Base-by-base conservation (phyloP, 345 rosid genomes). In the Eucalyptus curtisii region DNA sequence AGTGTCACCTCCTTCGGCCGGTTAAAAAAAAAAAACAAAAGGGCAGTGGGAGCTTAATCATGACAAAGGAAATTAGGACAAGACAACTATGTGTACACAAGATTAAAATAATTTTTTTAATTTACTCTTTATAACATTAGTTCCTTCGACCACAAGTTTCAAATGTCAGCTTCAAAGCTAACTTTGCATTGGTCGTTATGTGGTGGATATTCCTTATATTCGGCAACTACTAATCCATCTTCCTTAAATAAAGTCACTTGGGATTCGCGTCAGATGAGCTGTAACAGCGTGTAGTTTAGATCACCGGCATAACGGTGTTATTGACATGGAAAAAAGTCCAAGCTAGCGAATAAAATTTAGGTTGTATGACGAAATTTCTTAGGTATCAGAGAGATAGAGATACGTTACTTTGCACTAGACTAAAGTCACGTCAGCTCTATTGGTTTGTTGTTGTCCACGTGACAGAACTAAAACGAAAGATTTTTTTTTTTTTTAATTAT, bases 301-400 rank as follows among this genome's bases (percentile, higher is more conserved):
- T 61, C 68, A 4, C 16, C 16, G 68, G 68, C 31, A 27, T 27
- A 24, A n/a, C 16, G 37, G 45, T 3, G 25, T 68, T 68, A 33
- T 68, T 9, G 42, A 68, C 40, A 66, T n/a, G 20, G 37, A 14
- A n/a, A 48, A 66, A n/a, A 1, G 37, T 31, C 33, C 17, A 14
- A 2, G 10, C 40, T 64, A 4, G 79, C 2, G 24, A 1, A 1
- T 7, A 64, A n/a, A 30, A 3, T 31, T 31, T 33, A 68, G 80
- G 44, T 17, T 5, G 22, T 8, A 1, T 33, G 24, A 19, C 20
- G 24, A 10, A 17, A 68, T 68, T 68, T 31, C 24, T 17, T 5
- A 20, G 12, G 44, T 17, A 20, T 33, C 1, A 15, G 0, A 2
- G 2, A 5, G 1, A 33, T 7, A 68, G 42, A 68, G 33, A 4